These are phyloP conservation scores for Serendipita sp. DNA, from an alignment of 768 basidiomycete species.

Conservation along the genomic window DNA sequence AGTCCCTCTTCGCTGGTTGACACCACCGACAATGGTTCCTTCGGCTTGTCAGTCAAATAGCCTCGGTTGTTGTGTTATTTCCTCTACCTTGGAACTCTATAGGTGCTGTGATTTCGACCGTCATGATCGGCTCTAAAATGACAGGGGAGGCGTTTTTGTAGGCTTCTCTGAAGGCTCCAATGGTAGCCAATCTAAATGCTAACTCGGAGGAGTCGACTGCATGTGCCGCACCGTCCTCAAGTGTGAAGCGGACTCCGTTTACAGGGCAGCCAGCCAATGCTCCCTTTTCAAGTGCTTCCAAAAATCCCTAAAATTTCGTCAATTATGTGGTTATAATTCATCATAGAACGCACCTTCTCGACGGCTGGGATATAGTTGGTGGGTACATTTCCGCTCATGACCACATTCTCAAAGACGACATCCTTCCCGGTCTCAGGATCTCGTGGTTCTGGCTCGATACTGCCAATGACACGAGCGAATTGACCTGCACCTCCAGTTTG, in stretches of 20 bases:
- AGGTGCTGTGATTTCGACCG: conserved; percentile 90
- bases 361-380: conserved; percentile 84
- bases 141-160: conserved; percentile 62
- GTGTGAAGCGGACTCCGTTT: conserved; percentile 67
- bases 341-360: conserved; percentile 50
- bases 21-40: conserved; percentile 82
- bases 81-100: conserved; percentile 74
- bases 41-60: neutral
- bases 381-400: conserved; percentile 89
- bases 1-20: conserved; percentile 83
- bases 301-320: conserved; percentile 55
- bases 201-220: conserved; percentile 92
- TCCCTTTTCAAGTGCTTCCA: conserved; percentile 85
- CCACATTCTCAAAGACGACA: conserved; percentile 64
- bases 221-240: conserved; percentile 87
- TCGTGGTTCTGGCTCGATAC: conserved; percentile 67
- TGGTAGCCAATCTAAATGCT: conserved; percentile 81
- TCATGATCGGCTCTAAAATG: conserved; percentile 97
- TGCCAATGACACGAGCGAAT: conserved; percentile 82
- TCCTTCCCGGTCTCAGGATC: conserved; percentile 70
- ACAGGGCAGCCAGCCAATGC: conserved; percentile 76
- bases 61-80: neutral
- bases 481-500: conserved; percentile 96
- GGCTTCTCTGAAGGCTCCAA: conserved; percentile 85
- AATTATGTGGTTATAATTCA: neutral